A percentile compares a stretch with the other conserved stretches of the same genome.
Evolutionary conservation across 208 protist genomes (phyloP).

Genomic region (Leptomonas seymouri): DNA sequence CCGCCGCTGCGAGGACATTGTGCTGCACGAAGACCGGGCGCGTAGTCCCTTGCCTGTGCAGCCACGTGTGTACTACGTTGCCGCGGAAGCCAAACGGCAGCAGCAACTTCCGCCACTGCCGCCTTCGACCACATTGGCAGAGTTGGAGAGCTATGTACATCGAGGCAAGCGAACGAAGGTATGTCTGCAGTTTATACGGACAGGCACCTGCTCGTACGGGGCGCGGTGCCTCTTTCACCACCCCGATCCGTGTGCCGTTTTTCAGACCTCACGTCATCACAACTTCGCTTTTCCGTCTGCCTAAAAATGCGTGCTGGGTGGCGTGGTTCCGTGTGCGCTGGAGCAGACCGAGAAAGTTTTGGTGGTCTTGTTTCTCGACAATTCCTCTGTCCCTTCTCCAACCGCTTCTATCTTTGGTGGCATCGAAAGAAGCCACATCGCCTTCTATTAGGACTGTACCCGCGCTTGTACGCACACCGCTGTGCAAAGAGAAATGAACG

Average conservation of each 20-base stretch:
- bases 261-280: background rate
- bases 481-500: no score
- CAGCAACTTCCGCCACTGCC: background rate
- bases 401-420: no score
- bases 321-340: no score
- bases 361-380: no score
- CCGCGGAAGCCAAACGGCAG: constrained; percentile 7
- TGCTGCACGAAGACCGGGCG: background rate
- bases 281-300: background rate
- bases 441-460: no score
- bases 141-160: constrained; percentile 18
- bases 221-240: constrained; percentile 85
- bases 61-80: background rate
- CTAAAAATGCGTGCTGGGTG: no score
- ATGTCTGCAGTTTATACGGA: constrained; percentile 66
- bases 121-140: constrained; percentile 6
- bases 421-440: no score
- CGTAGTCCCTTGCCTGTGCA: background rate
- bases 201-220: constrained; percentile 70
- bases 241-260: background rate
- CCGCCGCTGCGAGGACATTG: background rate
- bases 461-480: no score
- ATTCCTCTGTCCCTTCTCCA: no score
- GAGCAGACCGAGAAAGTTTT: no score
- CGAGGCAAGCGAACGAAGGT: constrained; percentile 44